phyloP scores from a whole-genome alignment of 148 eudicot species.

The Cornus controversa region DNA sequence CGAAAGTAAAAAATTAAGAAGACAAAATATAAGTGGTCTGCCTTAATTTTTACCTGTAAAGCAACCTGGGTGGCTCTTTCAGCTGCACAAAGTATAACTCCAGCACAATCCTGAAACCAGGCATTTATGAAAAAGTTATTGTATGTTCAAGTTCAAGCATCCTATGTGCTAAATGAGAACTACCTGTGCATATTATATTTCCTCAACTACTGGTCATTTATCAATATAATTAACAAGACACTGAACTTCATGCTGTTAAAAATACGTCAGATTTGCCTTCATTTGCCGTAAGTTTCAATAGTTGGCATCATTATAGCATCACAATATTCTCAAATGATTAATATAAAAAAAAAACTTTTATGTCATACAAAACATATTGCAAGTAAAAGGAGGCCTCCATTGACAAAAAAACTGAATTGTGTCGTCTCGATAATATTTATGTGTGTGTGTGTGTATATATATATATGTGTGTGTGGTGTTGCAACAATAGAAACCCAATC shows the following conservation, averaged over 20 bases:
- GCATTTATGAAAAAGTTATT: background rate
- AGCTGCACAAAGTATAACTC: conserved; percentile 85
- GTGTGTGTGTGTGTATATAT: too few relatives aligned
- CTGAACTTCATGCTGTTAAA: background rate
- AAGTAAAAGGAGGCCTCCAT: background rate
- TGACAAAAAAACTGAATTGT: background rate
- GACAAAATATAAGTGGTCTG: background rate
- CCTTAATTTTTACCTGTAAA: conserved; percentile 60
- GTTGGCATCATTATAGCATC: background rate
- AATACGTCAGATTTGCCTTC: too few relatives aligned
- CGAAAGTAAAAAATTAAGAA: background rate
- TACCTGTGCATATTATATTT: too few relatives aligned
- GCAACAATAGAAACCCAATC: background rate
- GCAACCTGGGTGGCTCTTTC: conserved; percentile 99
- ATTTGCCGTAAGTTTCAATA: background rate
- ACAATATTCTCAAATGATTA: too few relatives aligned
- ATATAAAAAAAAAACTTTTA: too few relatives aligned
- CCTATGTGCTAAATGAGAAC: background rate
- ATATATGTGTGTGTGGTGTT: too few relatives aligned
- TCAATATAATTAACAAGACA: background rate
- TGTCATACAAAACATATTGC: background rate
- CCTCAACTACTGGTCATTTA: too few relatives aligned
- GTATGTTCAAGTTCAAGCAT: background rate
- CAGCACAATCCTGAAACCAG: conserved; percentile 84
- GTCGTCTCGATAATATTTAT: background rate